phyloP scores from a whole-genome alignment of 225 moss, liverwort and hornwort genomes.

The Bryum argenteum region DNA sequence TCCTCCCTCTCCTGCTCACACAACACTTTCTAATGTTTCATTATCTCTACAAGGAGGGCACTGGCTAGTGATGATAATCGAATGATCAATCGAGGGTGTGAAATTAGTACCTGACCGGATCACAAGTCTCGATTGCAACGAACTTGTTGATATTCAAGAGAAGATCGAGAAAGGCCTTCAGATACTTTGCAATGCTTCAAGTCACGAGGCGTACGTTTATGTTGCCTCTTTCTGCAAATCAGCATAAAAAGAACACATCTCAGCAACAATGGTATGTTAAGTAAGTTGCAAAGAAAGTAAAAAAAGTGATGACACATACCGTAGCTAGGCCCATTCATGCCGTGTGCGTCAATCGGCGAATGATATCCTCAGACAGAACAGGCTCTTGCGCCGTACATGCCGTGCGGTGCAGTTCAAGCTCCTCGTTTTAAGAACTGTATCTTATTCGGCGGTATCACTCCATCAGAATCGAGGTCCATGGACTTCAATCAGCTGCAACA shows the following conservation, averaged over 20 bases:
- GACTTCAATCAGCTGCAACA: too few relatives aligned
- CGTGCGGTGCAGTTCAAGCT: too few relatives aligned
- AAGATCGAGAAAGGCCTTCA: slow-evolving; percentile 92
- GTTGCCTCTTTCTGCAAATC: slow-evolving; percentile 85
- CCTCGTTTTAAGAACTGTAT: too few relatives aligned
- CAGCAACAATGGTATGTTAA: slow-evolving; percentile 24
- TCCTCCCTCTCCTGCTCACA: slow-evolving; percentile 90
- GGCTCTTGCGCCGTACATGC: too few relatives aligned
- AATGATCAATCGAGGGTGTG: neutral
- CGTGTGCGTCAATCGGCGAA: too few relatives aligned
- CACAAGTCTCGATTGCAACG: slow-evolving; percentile 97
- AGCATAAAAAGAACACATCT: slow-evolving; percentile 12
- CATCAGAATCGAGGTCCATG: too few relatives aligned
- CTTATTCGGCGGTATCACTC: too few relatives aligned
- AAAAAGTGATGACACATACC: too few relatives aligned
- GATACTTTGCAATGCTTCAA: slow-evolving; percentile 97
- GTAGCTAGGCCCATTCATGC: too few relatives aligned
- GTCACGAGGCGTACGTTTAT: slow-evolving; percentile 88
- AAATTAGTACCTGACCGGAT: slow-evolving; percentile 83
- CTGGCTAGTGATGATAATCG: too few relatives aligned
- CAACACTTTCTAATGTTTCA: neutral
- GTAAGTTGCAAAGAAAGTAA: neutral
- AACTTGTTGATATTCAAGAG: slow-evolving; percentile 99
- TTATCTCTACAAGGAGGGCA: too few relatives aligned
- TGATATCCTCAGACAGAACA: too few relatives aligned